These are phyloP conservation scores for Polygonum aviculare DNA, from an alignment of 148 eudicot species.

Conservation along the genomic window DNA sequence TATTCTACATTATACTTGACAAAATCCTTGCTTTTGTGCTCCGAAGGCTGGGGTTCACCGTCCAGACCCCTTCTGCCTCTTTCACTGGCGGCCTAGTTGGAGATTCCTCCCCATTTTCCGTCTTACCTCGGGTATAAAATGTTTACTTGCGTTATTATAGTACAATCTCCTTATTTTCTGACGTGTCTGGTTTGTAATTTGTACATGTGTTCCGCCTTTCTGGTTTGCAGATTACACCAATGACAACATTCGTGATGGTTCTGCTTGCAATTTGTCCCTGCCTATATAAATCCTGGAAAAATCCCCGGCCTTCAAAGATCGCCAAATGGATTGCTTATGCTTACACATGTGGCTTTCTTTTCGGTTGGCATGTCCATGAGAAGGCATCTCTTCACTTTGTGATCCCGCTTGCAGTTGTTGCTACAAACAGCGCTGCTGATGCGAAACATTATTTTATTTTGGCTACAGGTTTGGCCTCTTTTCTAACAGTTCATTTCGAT, in stretches of 20 bases:
- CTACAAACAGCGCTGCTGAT: slow-evolving; percentile 51
- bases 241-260: slow-evolving; percentile 62
- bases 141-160: not conserved
- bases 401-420: slow-evolving; percentile 73
- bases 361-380: slow-evolving; percentile 99
- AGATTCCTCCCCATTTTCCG: slow-evolving; percentile 87
- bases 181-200: not conserved
- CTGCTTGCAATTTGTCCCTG: slow-evolving; percentile 72
- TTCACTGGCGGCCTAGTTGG: slow-evolving; percentile 97
- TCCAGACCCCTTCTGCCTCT: slow-evolving; percentile 69
- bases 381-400: slow-evolving; percentile 91
- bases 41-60: slow-evolving; percentile 48
- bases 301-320: slow-evolving; percentile 70
- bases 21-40: slow-evolving; percentile 57
- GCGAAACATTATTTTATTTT: slow-evolving; percentile 73
- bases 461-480: slow-evolving; percentile 47
- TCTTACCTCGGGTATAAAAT: slow-evolving; percentile 60
- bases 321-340: slow-evolving; percentile 91
- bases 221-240: slow-evolving; percentile 59
- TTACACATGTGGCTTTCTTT: slow-evolving; percentile 83
- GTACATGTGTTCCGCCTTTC: not conserved
- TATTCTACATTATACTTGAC: slow-evolving; percentile 74
- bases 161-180: not conserved
- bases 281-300: slow-evolving; percentile 73
- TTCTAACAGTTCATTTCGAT: not conserved